A percentile compares a stretch with the other conserved stretches of the same genome.
These are phyloP conservation scores for Dictyophora rubrovolvata DNA, from an alignment of 768 basidiomycete genomes.

Conservation along the genomic window DNA sequence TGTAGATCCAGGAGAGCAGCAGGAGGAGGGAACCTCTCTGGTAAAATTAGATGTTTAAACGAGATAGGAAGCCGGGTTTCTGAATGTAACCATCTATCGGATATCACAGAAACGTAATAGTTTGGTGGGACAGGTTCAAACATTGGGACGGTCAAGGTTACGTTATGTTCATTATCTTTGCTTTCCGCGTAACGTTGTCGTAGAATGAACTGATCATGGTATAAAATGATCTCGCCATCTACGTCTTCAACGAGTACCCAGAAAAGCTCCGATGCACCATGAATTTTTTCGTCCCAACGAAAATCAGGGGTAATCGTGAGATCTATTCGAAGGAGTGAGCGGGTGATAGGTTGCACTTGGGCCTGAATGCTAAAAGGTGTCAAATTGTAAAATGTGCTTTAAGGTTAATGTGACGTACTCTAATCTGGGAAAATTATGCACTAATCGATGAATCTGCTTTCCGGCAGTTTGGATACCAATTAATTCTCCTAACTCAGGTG, in stretches of 20 bases:
- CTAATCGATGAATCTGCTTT: slow-evolving; percentile 80
- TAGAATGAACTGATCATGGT: slow-evolving; percentile 88
- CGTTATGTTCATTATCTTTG: slow-evolving; percentile 68
- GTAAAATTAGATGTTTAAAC: slow-evolving; percentile 96
- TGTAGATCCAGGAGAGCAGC: slow-evolving; percentile 92
- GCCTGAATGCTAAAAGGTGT: slow-evolving; percentile 60
- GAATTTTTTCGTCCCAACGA: slow-evolving; percentile 93
- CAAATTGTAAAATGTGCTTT: not conserved
- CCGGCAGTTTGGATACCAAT: slow-evolving; percentile 93
- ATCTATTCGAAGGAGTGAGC: slow-evolving; percentile 85
- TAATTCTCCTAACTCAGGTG: slow-evolving; percentile 90
- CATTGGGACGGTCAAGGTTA: slow-evolving; percentile 93
- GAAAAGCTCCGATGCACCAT: slow-evolving; percentile 83
- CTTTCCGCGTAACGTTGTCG: slow-evolving; percentile 78
- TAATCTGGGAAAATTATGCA: slow-evolving; percentile 93
- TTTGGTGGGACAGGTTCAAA: slow-evolving; percentile 97
- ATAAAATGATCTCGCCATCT: slow-evolving; percentile 92
- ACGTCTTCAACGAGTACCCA: slow-evolving; percentile 93
- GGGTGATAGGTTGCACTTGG: slow-evolving; percentile 93
- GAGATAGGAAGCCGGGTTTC: slow-evolving; percentile 92
- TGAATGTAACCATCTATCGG: slow-evolving; percentile 92
- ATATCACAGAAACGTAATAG: slow-evolving; percentile 92
- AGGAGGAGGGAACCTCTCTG: slow-evolving; percentile 90
- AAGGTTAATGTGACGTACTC: slow-evolving; percentile 39
- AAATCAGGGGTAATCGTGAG: slow-evolving; percentile 96